These are phyloP conservation scores for Butyriboletus loyo DNA, from an alignment of 768 basidiomycete species.

Conservation along the genomic window DNA sequence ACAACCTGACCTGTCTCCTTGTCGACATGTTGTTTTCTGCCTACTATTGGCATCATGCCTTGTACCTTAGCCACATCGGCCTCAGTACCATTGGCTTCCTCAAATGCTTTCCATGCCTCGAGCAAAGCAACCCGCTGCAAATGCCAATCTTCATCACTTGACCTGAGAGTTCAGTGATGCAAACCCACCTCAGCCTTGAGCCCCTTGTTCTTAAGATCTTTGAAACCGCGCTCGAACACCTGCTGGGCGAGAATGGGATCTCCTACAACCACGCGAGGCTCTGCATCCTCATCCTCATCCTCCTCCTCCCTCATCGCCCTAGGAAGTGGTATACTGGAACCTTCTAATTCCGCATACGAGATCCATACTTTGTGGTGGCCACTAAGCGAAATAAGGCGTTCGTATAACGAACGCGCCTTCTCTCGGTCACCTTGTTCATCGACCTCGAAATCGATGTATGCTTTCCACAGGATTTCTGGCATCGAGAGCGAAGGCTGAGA, in stretches of 20 bases:
- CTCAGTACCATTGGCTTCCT: slow-evolving; percentile 71
- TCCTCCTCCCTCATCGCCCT: slow-evolving; percentile 68
- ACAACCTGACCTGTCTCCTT: slow-evolving; percentile 81
- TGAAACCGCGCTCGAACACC: slow-evolving; percentile 86
- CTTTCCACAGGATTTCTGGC: slow-evolving; percentile 94
- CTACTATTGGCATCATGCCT: slow-evolving; percentile 90
- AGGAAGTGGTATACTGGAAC: slow-evolving; percentile 64
- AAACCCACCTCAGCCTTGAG: slow-evolving; percentile 82
- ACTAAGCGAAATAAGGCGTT: slow-evolving; percentile 79
- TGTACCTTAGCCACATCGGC: slow-evolving; percentile 81
- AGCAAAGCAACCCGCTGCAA: slow-evolving; percentile 83
- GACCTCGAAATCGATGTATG: slow-evolving; percentile 95
- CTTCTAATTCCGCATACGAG: slow-evolving; percentile 91
- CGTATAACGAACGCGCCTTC: slow-evolving; percentile 79
- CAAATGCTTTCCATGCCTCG: slow-evolving; percentile 94
- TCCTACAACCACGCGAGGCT: slow-evolving; percentile 62
- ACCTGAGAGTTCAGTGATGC: not conserved
- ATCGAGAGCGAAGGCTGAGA: slow-evolving; percentile 83
- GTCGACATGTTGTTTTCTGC: slow-evolving; percentile 80
- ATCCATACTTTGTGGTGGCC: slow-evolving; percentile 98
- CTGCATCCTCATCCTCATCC: slow-evolving; percentile 53
- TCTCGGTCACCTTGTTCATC: slow-evolving; percentile 87
- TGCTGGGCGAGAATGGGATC: slow-evolving; percentile 66
- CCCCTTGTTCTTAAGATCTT: slow-evolving; percentile 74
- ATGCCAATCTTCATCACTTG: slow-evolving; percentile 2